Base-by-base conservation (phyloP, 352 stramenopile species). In the Globisporangium uncinulatum region DNA sequence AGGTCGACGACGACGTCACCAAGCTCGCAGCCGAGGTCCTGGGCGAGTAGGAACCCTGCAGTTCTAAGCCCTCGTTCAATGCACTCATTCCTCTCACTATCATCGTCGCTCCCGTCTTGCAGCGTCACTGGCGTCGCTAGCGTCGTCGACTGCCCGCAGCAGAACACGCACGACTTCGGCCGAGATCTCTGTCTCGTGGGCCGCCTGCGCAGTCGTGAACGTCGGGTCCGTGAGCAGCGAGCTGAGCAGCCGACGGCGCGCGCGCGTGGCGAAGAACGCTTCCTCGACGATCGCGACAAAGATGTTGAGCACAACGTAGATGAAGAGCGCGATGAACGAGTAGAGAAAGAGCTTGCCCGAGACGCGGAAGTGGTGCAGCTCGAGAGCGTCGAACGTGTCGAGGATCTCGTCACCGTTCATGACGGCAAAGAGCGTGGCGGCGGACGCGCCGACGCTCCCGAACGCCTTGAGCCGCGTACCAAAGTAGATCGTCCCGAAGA, bases 231-330 rank as follows among this genome's bases (percentile, higher is more conserved):
- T 66, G 34, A 92, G 66, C 54, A 92, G 66, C 24, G 84, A 57
- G 50, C 77, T 80, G 17, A 92, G 66, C 52, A 77, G 71, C n/a
- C 80, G 72, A 2, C 76, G 66, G 31, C 70, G 83, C 21, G 76
- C 75, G 46, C 85, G 74, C 32, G 83, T 92, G n/a, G 86, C 83
- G 56, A 97, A 97, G 72, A 95, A 97, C 29, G 87, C 83, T 49
- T 97, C 86, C 49, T 97, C 89, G 44, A 96, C 82, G 52, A 97
- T 93, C 14, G 86, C 87, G 32, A 97, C 94, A 58, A 96, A 96
- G 55, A 97, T 87, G 60, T 97, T 97, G 50, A 97, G 74, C 52
- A 97, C 89, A 49, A 96, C 83, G 65, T 97, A 97, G 65, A 96
- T 95, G 66, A 96, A 97, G n/a, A 97, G 66, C 56, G 79, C 73